Evolutionary conservation across 2,329 filamentous ascomycete genomes (phyloP).

Genomic region (Colletotrichum filicis): DNA sequence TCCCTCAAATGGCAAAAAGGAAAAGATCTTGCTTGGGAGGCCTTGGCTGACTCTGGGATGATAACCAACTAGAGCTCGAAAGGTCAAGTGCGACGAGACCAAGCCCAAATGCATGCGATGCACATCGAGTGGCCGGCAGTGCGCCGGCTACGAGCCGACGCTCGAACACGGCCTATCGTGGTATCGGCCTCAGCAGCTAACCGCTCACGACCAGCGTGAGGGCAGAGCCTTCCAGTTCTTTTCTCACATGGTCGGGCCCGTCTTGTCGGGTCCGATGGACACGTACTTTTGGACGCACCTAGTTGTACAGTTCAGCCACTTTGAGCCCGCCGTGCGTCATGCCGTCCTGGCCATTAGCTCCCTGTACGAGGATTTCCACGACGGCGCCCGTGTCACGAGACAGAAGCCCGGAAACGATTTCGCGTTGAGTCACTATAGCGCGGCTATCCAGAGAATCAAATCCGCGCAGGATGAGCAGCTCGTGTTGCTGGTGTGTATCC

Average conservation of each 20-base stretch:
- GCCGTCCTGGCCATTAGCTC: constrained; percentile 61
- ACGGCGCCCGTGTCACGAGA: constrained; percentile 26
- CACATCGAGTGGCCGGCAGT: constrained; percentile 61
- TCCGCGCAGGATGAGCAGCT: constrained; percentile 41
- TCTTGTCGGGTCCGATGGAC: constrained; percentile 31
- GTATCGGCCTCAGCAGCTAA: constrained; percentile 33
- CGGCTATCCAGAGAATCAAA: constrained; percentile 41
- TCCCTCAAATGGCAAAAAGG: no score
- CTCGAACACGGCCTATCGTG: constrained; percentile 29
- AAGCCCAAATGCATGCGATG: constrained; percentile 65
- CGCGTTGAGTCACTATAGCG: constrained; percentile 41
- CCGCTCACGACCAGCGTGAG: constrained; percentile 37
- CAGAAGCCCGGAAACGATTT: constrained; percentile 29
- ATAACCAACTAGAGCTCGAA: constrained; percentile 54
- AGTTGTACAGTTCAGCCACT: constrained; percentile 57
- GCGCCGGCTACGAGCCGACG: constrained; percentile 27
- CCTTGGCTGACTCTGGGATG: neutral
- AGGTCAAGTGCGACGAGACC: constrained; percentile 67
- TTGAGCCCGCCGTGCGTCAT: constrained; percentile 59
- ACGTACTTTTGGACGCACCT: constrained; percentile 55
- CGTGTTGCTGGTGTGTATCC: constrained; percentile 56
- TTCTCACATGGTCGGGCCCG: constrained; percentile 28
- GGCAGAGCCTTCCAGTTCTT: constrained; percentile 34
- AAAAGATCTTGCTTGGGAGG: neutral
- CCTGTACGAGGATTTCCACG: constrained; percentile 50